A percentile compares a stretch with the other conserved stretches of the same genome.
These are phyloP conservation scores for Blastocystis sp. DNA, from an alignment of 352 stramenopile genomes.

Conservation along the genomic window DNA sequence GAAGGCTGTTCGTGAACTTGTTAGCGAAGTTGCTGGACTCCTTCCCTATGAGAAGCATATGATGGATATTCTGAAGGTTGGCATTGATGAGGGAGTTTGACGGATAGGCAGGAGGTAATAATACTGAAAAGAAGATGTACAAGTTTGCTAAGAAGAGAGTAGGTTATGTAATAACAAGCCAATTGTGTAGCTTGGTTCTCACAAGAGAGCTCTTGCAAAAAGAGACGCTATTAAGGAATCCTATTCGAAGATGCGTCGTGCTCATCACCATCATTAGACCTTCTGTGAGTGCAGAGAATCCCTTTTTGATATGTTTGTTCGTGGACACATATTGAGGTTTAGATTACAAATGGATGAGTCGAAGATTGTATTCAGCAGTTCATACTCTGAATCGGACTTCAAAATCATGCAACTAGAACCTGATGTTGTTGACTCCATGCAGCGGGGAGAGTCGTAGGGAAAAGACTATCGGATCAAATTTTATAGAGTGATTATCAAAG, in stretches of 20 bases:
- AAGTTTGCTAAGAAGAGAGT: constrained; percentile 12
- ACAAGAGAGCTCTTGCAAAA: constrained; percentile 54
- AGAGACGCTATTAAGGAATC: constrained; percentile 61
- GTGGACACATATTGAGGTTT: not conserved
- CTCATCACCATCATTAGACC: constrained; percentile 46
- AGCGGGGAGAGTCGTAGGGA: not conserved
- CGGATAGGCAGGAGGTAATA: constrained; percentile 58
- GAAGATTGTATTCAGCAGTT: not conserved
- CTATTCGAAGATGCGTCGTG: constrained; percentile 41
- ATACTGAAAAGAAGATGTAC: constrained; percentile 67
- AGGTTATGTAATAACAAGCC: not conserved
- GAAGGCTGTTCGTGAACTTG: constrained; percentile 54
- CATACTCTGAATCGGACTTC: not conserved
- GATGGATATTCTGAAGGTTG: constrained; percentile 67
- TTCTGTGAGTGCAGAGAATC: not conserved
- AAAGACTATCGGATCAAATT: not conserved
- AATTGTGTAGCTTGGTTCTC: constrained; percentile 23
- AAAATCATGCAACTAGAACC: not conserved
- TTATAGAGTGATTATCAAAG: constrained; percentile 35
- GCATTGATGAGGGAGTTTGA: not conserved
- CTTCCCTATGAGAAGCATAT: constrained; percentile 64
- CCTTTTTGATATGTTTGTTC: not conserved
- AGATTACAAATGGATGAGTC: not conserved
- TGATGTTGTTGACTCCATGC: not conserved
- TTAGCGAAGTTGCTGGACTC: constrained; percentile 32